phyloP scores from a whole-genome alignment of 2,329 filamentous ascomycete species.

The Calonectria pauciramosa region DNA sequence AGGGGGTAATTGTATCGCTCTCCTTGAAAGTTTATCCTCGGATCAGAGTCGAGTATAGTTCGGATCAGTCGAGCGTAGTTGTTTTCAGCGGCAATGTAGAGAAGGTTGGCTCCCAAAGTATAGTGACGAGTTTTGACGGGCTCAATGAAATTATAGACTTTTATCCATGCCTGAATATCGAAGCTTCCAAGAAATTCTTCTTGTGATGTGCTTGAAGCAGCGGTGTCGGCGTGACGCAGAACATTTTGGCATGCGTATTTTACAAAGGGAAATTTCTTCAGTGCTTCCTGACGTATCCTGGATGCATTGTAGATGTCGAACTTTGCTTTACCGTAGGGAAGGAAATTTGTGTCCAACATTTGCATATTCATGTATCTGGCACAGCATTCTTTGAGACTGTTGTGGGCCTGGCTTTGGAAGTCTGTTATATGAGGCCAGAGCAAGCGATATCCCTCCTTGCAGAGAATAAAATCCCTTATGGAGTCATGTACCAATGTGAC shows the following conservation, averaged over 20 bases:
- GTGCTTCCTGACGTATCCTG: background rate
- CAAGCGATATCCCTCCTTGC: slow-evolving; percentile 45
- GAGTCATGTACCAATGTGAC: slow-evolving; percentile 61
- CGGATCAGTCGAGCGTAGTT: background rate
- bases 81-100: slow-evolving; percentile 19
- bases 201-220: background rate
- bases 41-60: background rate
- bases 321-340: background rate
- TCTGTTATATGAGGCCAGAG: slow-evolving; percentile 3
- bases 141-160: slow-evolving; percentile 11
- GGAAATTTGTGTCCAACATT: background rate
- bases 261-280: slow-evolving; percentile 22
- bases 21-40: background rate
- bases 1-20: slow-evolving; percentile 20
- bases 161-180: background rate
- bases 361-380: background rate
- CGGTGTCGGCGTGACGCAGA: slow-evolving; percentile 32
- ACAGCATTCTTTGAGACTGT: slow-evolving; percentile 27
- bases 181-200: background rate
- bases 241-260: slow-evolving; percentile 26
- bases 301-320: background rate
- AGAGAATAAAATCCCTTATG: slow-evolving; percentile 60
- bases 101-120: background rate
- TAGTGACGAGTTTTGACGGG: background rate
- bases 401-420: slow-evolving; percentile 3